Conservation (phyloP, 768 basidiomycete species). For the Mrakia gelida region DNA sequence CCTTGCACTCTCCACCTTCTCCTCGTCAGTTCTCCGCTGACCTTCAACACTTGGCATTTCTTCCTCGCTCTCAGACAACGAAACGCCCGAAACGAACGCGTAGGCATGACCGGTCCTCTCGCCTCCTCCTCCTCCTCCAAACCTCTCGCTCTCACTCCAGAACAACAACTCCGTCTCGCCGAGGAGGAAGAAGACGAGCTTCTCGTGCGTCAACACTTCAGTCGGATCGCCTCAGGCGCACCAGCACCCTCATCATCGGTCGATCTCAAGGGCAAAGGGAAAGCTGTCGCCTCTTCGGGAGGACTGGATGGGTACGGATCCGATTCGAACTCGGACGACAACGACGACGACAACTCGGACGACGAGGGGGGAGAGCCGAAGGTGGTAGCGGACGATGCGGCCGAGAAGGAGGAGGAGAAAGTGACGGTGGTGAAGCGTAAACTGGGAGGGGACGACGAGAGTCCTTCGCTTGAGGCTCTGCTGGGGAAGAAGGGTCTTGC, state of each 20-base stretch:
- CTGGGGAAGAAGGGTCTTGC: constrained; percentile 27
- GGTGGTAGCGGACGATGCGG: background rate
- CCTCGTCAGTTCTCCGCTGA: background rate
- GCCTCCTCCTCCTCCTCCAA: constrained; percentile 33
- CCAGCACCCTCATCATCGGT: background rate
- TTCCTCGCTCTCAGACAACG: constrained; percentile 46
- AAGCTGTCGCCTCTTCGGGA: background rate
- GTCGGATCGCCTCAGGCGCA: constrained; percentile 54
- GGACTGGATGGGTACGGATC: constrained; percentile 22
- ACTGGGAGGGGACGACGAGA: constrained; percentile 3
- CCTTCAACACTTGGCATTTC: background rate
- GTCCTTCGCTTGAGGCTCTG: constrained; percentile 14
- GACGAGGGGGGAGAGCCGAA: constrained; percentile 17
- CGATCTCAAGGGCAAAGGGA: constrained; percentile 32
- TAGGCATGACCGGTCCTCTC: constrained; percentile 53
- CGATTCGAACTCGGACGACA: constrained; percentile 19
- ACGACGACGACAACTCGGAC: constrained; percentile 28
- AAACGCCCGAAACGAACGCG: constrained; percentile 74
- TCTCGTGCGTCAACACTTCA: constrained; percentile 79
- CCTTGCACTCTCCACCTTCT: no score
- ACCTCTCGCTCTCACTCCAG: constrained; percentile 38
- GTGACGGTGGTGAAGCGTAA: constrained; percentile 27
- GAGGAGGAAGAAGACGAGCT: constrained; percentile 90
- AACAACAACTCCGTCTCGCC: constrained; percentile 56
- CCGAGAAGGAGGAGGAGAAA: background rate